phyloP scores from a whole-genome alignment of 2,329 filamentous ascomycete species.

The Hymenoscyphus scutula region DNA sequence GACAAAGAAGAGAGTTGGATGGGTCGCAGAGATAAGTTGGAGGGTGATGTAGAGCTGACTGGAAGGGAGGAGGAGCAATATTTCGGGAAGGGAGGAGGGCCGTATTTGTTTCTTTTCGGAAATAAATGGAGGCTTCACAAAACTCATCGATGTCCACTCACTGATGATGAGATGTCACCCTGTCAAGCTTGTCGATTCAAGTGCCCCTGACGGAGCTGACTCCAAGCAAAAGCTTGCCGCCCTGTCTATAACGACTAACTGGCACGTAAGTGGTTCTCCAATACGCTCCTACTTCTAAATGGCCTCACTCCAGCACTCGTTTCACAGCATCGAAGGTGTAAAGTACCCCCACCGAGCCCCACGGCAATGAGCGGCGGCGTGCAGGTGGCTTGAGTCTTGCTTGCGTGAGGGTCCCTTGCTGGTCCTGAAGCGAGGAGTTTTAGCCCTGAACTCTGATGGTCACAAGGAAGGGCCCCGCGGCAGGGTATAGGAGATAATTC shows the following conservation, averaged over 20 bases:
- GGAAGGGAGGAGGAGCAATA: not conserved
- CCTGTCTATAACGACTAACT: not conserved
- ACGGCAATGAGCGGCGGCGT: no score
- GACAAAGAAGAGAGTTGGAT: not conserved
- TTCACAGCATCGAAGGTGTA: no score
- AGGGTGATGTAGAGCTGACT: not conserved
- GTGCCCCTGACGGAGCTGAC: not conserved
- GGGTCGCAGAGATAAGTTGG: not conserved
- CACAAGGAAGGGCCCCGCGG: not conserved
- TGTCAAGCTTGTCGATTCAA: not conserved
- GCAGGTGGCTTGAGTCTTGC: no score
- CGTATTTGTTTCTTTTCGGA: conserved; percentile 4
- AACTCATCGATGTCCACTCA: no score
- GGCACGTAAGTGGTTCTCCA: no score
- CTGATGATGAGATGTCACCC: not conserved
- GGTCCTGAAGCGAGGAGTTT: no score
- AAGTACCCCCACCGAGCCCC: no score
- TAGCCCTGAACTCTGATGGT: no score
- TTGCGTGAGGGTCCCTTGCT: no score
- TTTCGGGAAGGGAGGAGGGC: not conserved
- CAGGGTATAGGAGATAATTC: not conserved
- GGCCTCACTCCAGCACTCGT: no score
- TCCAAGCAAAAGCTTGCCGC: not conserved
- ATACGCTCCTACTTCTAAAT: no score
- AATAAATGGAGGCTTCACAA: not conserved